Percentiles rank a stretch among this genome's conserved stretches.
Conservation (phyloP, 306 rosid genomes). For the Lablab purpureus region DNA sequence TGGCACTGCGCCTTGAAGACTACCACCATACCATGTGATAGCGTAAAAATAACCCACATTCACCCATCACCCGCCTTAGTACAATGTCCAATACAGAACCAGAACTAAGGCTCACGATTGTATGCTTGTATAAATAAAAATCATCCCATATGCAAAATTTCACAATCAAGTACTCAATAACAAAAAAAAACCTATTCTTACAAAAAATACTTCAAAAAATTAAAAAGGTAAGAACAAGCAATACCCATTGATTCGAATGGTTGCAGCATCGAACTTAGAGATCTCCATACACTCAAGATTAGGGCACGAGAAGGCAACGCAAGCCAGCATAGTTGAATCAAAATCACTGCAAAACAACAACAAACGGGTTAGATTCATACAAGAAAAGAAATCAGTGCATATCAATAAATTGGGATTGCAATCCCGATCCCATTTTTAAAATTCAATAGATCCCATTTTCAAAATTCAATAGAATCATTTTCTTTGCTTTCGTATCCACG, state of each 20-base stretch:
- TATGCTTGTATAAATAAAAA: background rate
- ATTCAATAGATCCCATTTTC: constrained; percentile 4
- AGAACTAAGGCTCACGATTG: background rate
- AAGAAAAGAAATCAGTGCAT: background rate
- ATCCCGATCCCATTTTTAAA: too few relatives aligned
- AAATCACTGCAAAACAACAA: constrained; percentile 66
- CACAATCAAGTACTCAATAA: background rate
- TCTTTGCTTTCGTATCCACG: background rate
- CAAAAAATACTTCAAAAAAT: background rate
- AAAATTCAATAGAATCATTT: background rate
- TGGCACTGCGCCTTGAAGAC: background rate
- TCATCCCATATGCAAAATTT: background rate
- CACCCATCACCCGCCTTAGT: constrained; percentile 17
- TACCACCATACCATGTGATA: background rate
- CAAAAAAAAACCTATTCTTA: background rate
- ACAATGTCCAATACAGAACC: background rate
- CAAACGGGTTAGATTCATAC: constrained; percentile 15
- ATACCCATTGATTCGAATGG: constrained; percentile 93
- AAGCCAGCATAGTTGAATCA: constrained; percentile 95
- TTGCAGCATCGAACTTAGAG: constrained; percentile 53
- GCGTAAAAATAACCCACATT: background rate
- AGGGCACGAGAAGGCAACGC: constrained; percentile 95
- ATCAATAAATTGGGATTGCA: background rate
- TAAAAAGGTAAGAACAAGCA: background rate
- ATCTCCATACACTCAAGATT: constrained; percentile 84